Percentiles rank a stretch among this genome's conserved stretches.
Conservation (phyloP, 306 rosid genomes). For the Hippophae gyantsensis region DNA sequence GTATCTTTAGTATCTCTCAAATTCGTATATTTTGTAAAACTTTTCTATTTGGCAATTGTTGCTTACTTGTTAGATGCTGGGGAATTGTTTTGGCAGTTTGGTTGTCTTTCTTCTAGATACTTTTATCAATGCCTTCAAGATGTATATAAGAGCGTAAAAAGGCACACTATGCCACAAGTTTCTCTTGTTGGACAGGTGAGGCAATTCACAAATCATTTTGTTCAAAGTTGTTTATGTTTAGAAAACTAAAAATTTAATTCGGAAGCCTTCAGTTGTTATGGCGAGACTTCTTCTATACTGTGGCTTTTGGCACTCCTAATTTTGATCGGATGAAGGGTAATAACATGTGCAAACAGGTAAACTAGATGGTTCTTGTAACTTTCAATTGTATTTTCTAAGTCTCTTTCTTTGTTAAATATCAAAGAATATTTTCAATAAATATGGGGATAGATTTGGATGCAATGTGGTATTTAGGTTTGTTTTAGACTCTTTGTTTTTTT, state of each 20-base stretch:
- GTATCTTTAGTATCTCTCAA: no score
- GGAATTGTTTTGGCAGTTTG: conserved; percentile 54
- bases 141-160: conserved; percentile 44
- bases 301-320: conserved; percentile 85
- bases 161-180: conserved; percentile 74
- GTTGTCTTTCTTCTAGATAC: conserved; percentile 87
- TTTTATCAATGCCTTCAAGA: conserved; percentile 72
- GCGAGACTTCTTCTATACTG: conserved; percentile 92
- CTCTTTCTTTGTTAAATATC: background rate
- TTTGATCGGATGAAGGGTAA: conserved; percentile 75
- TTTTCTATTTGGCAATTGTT: background rate
- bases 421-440: background rate
- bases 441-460: no score
- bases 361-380: background rate
- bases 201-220: conserved; percentile 10
- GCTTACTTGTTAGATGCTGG: conserved; percentile 7
- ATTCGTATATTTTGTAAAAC: background rate
- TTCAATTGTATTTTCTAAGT: background rate
- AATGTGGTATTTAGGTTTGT: no score
- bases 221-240: background rate
- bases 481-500: no score
- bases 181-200: conserved; percentile 88
- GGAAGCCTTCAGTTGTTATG: conserved; percentile 51
- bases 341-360: conserved; percentile 89
- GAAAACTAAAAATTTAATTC: conserved; percentile 24